Conservation (phyloP, 2,329 filamentous ascomycete genomes). For the Fusarium austroafricanum region DNA sequence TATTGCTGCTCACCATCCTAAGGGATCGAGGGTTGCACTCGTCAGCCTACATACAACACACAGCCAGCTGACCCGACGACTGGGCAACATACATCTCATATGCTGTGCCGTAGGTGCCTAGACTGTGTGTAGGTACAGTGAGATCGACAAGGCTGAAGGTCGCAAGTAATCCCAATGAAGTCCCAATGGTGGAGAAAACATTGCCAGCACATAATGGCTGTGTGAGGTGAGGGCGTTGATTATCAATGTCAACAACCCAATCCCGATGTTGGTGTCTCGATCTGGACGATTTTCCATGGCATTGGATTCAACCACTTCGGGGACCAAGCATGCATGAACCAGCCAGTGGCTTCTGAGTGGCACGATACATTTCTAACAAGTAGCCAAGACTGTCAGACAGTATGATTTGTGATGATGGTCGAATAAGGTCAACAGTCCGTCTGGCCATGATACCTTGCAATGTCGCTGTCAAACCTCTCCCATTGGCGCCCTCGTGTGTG, state of each 20-base stretch:
- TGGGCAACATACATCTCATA: constrained; percentile 14
- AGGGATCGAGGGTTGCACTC: constrained; percentile 26
- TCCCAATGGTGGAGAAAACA: constrained; percentile 16
- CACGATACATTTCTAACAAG: constrained; percentile 2
- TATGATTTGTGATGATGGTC: constrained; percentile 24
- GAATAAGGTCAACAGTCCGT: constrained; percentile 24
- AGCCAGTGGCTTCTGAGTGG: constrained; percentile 2
- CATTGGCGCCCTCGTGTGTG: constrained; percentile 16
- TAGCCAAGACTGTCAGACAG: constrained; percentile 15
- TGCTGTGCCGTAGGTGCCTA: constrained; percentile 31
- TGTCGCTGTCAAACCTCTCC: background rate
- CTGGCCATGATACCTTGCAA: constrained; percentile 5
- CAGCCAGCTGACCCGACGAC: constrained; percentile 36
- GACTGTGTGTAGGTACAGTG: constrained; percentile 34
- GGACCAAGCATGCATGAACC: constrained; percentile 3
- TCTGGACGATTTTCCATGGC: constrained; percentile 13
- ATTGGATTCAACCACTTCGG: background rate
- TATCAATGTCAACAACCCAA: constrained; percentile 27
- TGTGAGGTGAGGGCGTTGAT: background rate
- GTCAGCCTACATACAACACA: constrained; percentile 40
- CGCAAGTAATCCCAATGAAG: constrained; percentile 16
- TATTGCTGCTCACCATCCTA: constrained; percentile 2
- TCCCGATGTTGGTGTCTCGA: constrained; percentile 11
- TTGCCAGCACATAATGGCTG: constrained; percentile 23
- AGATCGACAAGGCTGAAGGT: constrained; percentile 37